phyloP scores from a whole-genome alignment of 148 eudicot species.

The Pouteria glomerata region DNA sequence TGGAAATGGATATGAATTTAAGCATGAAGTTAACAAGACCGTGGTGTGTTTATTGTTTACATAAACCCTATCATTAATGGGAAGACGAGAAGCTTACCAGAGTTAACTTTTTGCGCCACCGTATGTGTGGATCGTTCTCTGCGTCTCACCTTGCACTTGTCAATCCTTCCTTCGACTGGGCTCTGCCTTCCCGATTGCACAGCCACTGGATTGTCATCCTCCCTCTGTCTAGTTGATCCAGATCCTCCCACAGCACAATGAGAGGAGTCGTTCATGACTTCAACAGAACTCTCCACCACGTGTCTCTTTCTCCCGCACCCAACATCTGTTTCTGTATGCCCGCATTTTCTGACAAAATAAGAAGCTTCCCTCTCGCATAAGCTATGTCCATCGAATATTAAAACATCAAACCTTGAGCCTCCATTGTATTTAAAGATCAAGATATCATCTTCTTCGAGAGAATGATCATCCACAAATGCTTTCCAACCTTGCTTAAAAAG shows the following conservation, averaged over 20 bases:
- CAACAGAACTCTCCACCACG: conserved; percentile 15
- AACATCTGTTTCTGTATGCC: conserved; percentile 14
- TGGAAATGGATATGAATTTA: background rate
- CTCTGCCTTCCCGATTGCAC: background rate
- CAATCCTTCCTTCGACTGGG: background rate
- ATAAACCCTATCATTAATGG: background rate
- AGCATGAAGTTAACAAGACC: too few relatives aligned
- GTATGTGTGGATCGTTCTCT: conserved; percentile 6
- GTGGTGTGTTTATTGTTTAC: too few relatives aligned
- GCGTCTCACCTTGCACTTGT: conserved; percentile 8
- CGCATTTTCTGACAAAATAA: too few relatives aligned
- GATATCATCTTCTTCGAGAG: conserved; percentile 37
- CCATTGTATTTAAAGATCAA: conserved; percentile 46
- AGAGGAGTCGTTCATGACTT: conserved; percentile 16
- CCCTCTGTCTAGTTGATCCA: conserved; percentile 18
- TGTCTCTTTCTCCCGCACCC: conserved; percentile 10
- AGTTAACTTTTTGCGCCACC: background rate
- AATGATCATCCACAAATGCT: conserved; percentile 38
- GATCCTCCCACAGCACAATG: conserved; percentile 3
- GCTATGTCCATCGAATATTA: conserved; percentile 34
- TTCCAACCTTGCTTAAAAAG: conserved; percentile 40
- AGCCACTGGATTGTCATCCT: conserved; percentile 2
- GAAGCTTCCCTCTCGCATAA: conserved; percentile 50
- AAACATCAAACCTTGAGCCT: conserved; percentile 36
- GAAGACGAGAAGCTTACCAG: conserved; percentile 1